Conservation (phyloP, 140 eudicot species). For the Senecio squalidus region DNA sequence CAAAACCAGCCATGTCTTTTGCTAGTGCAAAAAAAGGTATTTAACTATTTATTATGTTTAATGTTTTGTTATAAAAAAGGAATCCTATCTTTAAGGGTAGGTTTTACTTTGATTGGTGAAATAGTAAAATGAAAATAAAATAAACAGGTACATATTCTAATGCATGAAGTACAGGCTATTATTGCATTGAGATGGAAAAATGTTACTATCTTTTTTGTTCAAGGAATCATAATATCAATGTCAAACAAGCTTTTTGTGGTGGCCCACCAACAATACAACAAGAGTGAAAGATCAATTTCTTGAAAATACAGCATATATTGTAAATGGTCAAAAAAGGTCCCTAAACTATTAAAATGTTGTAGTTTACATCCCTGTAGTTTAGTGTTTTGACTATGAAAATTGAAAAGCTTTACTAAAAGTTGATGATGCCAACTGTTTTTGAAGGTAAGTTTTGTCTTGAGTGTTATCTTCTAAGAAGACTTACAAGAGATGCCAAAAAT, state of each 20-base stretch:
- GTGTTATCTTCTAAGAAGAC: conserved; percentile 5
- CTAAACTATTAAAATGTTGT: neutral
- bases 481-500: conserved; percentile 6
- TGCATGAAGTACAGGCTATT: conserved; percentile 14
- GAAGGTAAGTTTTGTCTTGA: conserved; percentile 21
- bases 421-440: conserved; percentile 18
- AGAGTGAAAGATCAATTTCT: conserved; percentile 19
- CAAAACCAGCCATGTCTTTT: conserved; percentile 15
- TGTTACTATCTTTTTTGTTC: conserved; percentile 21
- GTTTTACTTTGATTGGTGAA: conserved; percentile 14
- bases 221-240: conserved; percentile 15
- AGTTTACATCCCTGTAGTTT: neutral
- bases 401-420: conserved; percentile 8
- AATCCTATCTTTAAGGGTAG: conserved; percentile 29
- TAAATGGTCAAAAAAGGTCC: neutral
- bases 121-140: conserved; percentile 2
- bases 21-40: conserved; percentile 14
- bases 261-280: conserved; percentile 34
- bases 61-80: conserved; percentile 20
- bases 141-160: neutral
- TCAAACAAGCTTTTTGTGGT: conserved; percentile 21
- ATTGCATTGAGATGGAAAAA: conserved; percentile 19
- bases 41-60: conserved; percentile 14
- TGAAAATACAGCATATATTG: conserved; percentile 16
- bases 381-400: neutral